phyloP scores from a whole-genome alignment of 2,329 filamentous ascomycete genomes.

The Microcyclosporella mali region DNA sequence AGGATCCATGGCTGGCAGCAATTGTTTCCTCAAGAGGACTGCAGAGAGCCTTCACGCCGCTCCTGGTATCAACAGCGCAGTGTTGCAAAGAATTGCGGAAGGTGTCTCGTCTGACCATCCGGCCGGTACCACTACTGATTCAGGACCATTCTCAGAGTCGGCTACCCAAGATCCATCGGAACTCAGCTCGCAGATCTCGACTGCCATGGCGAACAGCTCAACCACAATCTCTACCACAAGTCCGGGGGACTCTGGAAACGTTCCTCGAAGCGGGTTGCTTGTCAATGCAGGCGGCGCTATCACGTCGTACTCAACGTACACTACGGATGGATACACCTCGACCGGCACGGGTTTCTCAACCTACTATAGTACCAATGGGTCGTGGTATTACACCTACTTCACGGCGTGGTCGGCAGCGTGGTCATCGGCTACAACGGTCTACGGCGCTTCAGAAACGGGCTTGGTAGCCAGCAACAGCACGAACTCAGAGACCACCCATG shows the following conservation, averaged over 20 bases:
- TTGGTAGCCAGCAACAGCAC: conserved; percentile 16
- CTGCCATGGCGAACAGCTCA: conserved; percentile 24
- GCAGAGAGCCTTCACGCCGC: conserved; percentile 22
- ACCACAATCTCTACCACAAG: conserved; percentile 27
- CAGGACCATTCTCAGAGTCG: conserved; percentile 19
- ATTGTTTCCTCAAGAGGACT: conserved; percentile 30
- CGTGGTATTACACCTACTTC: conserved; percentile 29
- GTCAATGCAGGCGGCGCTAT: conserved; percentile 16
- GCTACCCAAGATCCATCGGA: conserved; percentile 15
- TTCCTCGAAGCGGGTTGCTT: conserved; percentile 19
- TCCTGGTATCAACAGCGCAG: conserved; percentile 25
- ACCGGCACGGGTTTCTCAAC: conserved; percentile 27
- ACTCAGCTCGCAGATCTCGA: conserved; percentile 25
- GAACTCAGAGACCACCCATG: conserved; percentile 3
- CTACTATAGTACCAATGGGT: conserved; percentile 19
- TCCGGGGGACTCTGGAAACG: conserved; percentile 15
- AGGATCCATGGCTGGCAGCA: conserved; percentile 19
- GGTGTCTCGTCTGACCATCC: conserved; percentile 19
- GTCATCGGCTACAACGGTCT: conserved; percentile 26
- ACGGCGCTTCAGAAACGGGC: conserved; percentile 19
- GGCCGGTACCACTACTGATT: conserved; percentile 22
- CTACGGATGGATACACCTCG: conserved; percentile 28
- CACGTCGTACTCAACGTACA: conserved; percentile 24
- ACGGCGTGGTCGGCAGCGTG: conserved; percentile 25
- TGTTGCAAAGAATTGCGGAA: conserved; percentile 25